phyloP scores from a whole-genome alignment of 306 rosid genomes.

The Citrullus mucosospermus region DNA sequence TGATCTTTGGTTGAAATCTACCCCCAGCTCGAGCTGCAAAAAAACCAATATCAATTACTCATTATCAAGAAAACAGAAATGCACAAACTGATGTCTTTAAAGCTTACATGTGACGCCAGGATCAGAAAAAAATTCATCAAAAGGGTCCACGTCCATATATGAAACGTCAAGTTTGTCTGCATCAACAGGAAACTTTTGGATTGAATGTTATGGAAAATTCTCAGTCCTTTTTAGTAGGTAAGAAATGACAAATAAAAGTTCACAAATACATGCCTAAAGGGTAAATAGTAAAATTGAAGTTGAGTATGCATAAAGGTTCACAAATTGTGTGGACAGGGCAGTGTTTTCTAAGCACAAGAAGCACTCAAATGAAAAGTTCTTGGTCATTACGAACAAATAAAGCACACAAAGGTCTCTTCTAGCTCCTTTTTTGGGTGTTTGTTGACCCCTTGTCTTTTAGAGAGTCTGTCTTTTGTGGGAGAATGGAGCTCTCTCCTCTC shows the following conservation, averaged over 20 bases:
- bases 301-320: neutral
- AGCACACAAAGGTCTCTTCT: too few species aligned
- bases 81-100: neutral
- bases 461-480: too few species aligned
- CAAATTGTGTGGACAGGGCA: too few species aligned
- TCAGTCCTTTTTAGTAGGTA: neutral
- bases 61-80: neutral
- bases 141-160: conserved; percentile 62
- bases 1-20: conserved; percentile 51
- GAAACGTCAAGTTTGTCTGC: neutral
- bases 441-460: too few species aligned
- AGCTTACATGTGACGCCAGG: conserved; percentile 19
- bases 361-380: too few species aligned
- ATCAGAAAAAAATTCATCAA: conserved; percentile 39
- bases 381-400: too few species aligned
- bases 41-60: neutral
- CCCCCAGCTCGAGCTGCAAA: conserved; percentile 29
- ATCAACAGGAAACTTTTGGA: neutral
- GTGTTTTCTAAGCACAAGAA: neutral
- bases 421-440: too few species aligned
- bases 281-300: neutral
- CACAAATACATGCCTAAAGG: neutral
- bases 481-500: too few species aligned
- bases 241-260: neutral
- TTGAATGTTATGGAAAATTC: neutral